These are phyloP conservation scores for Aspergillus carbonarius DNA, from an alignment of 2,329 filamentous ascomycete genomes.

Conservation along the genomic window DNA sequence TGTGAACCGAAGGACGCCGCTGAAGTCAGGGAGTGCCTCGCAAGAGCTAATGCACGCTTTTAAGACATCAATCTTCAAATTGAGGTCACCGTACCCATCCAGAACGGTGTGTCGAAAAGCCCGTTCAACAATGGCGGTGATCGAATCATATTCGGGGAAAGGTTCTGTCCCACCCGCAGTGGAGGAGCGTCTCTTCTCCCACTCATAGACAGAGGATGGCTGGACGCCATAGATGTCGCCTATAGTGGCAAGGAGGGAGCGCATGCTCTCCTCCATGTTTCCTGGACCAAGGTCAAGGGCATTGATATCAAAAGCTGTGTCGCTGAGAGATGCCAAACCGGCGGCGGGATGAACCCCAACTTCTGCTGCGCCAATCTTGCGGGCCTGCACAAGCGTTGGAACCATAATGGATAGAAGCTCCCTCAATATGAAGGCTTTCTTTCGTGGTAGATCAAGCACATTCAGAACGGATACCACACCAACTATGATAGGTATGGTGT, in stretches of 20 bases:
- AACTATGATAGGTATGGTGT: constrained; percentile 75
- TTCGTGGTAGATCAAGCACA: constrained; percentile 74
- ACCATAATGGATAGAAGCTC: constrained; percentile 82
- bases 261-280: constrained; percentile 44
- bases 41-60: constrained; percentile 90
- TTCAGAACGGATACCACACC: constrained; percentile 87
- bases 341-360: constrained; percentile 93
- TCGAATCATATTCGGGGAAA: constrained; percentile 33
- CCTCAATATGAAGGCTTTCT: constrained; percentile 85
- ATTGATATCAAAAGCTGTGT: constrained; percentile 48
- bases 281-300: constrained; percentile 42
- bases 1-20: constrained; percentile 84
- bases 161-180: constrained; percentile 16
- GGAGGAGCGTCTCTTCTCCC: constrained; percentile 30
- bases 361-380: constrained; percentile 91
- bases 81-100: constrained; percentile 69
- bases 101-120: constrained; percentile 47
- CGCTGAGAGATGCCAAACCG: constrained; percentile 71
- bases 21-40: constrained; percentile 88
- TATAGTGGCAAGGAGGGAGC: constrained; percentile 37
- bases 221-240: constrained; percentile 44
- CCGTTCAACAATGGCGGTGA: constrained; percentile 43
- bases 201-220: constrained; percentile 35
- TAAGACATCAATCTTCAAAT: constrained; percentile 81
- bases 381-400: constrained; percentile 80